These are phyloP conservation scores for Coemansia sp. DNA, from an alignment of 192 early-diverging fungal species.

Conservation along the genomic window DNA sequence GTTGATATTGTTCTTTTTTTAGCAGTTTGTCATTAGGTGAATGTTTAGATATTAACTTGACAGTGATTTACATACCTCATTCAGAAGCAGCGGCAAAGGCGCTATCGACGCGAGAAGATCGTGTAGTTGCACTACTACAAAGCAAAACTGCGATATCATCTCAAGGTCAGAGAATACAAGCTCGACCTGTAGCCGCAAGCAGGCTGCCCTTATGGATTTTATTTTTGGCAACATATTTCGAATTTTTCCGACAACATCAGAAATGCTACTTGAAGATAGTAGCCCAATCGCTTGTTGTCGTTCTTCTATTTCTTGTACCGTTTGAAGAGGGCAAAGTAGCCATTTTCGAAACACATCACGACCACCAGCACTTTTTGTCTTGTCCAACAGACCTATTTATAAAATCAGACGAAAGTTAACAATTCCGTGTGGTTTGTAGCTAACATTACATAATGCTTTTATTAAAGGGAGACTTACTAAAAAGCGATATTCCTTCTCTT, in stretches of 20 bases:
- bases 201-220: conserved; percentile 16
- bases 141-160: conserved; percentile 34
- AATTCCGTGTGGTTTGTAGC: not conserved
- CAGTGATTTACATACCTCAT: conserved; percentile 26
- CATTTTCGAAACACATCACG: conserved; percentile 36
- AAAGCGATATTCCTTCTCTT: conserved; percentile 74
- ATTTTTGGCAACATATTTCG: conserved; percentile 18
- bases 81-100: conserved; percentile 15
- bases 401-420: not conserved
- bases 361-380: conserved; percentile 32
- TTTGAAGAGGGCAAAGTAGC: conserved; percentile 32
- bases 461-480: conserved; percentile 53
- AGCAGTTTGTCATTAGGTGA: too few species aligned
- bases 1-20: too few species aligned
- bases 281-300: conserved; percentile 28
- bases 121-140: conserved; percentile 28
- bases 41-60: too few species aligned
- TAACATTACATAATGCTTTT: not conserved
- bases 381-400: conserved; percentile 32
- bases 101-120: conserved; percentile 15
- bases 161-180: conserved; percentile 37
- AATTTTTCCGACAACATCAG: conserved; percentile 11
- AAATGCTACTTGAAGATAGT: not conserved
- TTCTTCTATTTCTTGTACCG: conserved; percentile 21
- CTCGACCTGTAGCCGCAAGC: conserved; percentile 34